phyloP scores from a whole-genome alignment of 768 basidiomycete genomes.

The Coprinellus aureogranulatus region DNA sequence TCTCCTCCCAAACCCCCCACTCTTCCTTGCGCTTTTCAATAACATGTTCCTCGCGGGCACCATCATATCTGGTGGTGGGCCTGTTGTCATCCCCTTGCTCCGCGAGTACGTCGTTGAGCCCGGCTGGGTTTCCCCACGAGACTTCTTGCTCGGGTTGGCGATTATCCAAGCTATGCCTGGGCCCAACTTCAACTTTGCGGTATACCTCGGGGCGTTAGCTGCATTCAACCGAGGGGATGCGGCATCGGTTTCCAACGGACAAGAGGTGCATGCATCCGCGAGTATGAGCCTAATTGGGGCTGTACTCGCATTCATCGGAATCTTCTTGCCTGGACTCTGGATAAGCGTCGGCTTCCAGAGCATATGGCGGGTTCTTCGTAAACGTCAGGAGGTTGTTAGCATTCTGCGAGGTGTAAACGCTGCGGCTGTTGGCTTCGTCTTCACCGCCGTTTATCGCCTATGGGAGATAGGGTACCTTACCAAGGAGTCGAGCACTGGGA shows the following conservation, averaged over 20 bases:
- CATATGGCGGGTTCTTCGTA: slow-evolving; percentile 31
- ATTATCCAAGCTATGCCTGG: slow-evolving; percentile 50
- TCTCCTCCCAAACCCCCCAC: slow-evolving; percentile 20
- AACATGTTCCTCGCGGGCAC: slow-evolving; percentile 49
- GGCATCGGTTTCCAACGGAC: not conserved
- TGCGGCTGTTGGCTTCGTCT: slow-evolving; percentile 41
- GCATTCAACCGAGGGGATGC: slow-evolving; percentile 20
- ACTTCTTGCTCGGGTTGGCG: slow-evolving; percentile 54
- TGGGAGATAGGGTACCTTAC: slow-evolving; percentile 39
- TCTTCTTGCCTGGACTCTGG: slow-evolving; percentile 48
- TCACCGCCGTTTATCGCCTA: slow-evolving; percentile 38
- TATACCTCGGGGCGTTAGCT: slow-evolving; percentile 50
- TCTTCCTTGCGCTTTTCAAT: slow-evolving; percentile 37
- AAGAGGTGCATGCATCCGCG: slow-evolving; percentile 16
- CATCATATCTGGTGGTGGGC: slow-evolving; percentile 54
- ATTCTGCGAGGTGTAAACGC: slow-evolving; percentile 40
- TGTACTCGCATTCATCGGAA: slow-evolving; percentile 46
- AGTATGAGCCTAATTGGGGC: slow-evolving; percentile 38
- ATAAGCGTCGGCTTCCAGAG: slow-evolving; percentile 36
- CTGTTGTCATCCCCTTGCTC: slow-evolving; percentile 55
- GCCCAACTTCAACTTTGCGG: slow-evolving; percentile 56
- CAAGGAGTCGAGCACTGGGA: slow-evolving; percentile 21
- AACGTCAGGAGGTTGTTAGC: slow-evolving; percentile 26
- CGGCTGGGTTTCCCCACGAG: slow-evolving; percentile 51
- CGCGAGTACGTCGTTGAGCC: slow-evolving; percentile 49